phyloP scores from a whole-genome alignment of 2,329 filamentous ascomycete genomes.

The Escovopsis sp. region DNA sequence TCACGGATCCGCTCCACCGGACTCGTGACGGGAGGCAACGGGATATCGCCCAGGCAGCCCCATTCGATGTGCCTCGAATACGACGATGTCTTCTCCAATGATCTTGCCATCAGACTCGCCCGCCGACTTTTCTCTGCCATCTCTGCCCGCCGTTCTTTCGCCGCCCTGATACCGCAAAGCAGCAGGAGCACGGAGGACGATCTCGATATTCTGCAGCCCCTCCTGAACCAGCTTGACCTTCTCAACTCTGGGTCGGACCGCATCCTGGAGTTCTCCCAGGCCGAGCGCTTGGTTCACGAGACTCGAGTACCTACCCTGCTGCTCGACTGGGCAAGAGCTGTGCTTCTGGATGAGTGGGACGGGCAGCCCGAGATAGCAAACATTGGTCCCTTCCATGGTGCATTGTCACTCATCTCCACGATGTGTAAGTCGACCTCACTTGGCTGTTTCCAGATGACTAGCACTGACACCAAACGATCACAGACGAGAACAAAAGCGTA shows the following conservation, averaged over 20 bases:
- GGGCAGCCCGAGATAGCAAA: conserved; percentile 55
- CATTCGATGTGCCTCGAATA: conserved; percentile 41
- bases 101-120: conserved; percentile 43
- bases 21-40: conserved; percentile 31
- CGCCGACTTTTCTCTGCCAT: conserved; percentile 44
- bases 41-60: conserved; percentile 31
- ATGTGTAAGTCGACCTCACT: conserved; percentile 43
- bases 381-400: conserved; percentile 60
- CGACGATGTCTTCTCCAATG: conserved; percentile 47
- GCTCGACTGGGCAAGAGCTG: conserved; percentile 58
- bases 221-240: conserved; percentile 40
- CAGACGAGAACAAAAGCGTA: conserved; percentile 46
- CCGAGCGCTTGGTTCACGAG: conserved; percentile 41
- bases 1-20: conserved; percentile 45
- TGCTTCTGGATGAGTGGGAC: conserved; percentile 71
- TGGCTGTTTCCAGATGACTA: not conserved
- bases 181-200: conserved; percentile 17
- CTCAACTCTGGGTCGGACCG: conserved; percentile 30
- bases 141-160: conserved; percentile 34
- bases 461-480: conserved; percentile 6
- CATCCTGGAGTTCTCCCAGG: conserved; percentile 32
- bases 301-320: conserved; percentile 40
- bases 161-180: conserved; percentile 26
- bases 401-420: conserved; percentile 56
- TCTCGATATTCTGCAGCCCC: conserved; percentile 27